Conservation (phyloP, 2,329 filamentous ascomycete genomes). For the Venturia aucupariae region DNA sequence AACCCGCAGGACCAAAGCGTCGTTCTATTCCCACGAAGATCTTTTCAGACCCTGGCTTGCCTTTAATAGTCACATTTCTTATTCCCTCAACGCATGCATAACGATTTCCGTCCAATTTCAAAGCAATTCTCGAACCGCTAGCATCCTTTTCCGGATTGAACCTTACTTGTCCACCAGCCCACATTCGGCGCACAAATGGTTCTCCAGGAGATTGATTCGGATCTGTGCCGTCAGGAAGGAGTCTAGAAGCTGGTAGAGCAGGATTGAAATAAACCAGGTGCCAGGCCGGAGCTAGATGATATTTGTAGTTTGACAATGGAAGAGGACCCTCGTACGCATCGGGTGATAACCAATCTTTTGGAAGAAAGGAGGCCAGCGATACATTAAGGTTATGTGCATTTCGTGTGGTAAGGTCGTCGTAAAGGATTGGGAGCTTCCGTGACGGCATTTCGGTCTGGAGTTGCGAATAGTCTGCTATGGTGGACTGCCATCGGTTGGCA, state of each 20-base stretch:
- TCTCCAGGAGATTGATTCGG: constrained; percentile 63
- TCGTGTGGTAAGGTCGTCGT: constrained; percentile 50
- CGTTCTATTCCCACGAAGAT: constrained; percentile 54
- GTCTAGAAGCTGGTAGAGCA: constrained; percentile 47
- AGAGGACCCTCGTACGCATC: constrained; percentile 9
- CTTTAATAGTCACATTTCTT: constrained; percentile 40
- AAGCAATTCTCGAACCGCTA: neutral
- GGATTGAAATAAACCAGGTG: constrained; percentile 85
- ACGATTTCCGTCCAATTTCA: constrained; percentile 26
- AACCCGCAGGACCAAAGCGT: constrained; percentile 32
- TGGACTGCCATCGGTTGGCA: neutral
- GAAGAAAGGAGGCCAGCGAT: constrained; percentile 50
- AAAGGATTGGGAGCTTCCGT: constrained; percentile 40
- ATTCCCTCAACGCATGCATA: constrained; percentile 41
- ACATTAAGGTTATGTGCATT: constrained; percentile 12
- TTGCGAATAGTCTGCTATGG: constrained; percentile 22
- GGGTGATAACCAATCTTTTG: constrained; percentile 19
- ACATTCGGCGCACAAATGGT: constrained; percentile 70
- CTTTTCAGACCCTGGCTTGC: constrained; percentile 42
- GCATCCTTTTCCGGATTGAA: constrained; percentile 31
- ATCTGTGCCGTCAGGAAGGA: constrained; percentile 81
- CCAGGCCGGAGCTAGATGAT: constrained; percentile 52
- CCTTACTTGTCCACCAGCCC: constrained; percentile 69
- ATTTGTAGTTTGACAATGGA: neutral
- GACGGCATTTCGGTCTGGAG: constrained; percentile 37